phyloP scores from a whole-genome alignment of 352 stramenopile genomes.

The Pythium dissotocum region DNA sequence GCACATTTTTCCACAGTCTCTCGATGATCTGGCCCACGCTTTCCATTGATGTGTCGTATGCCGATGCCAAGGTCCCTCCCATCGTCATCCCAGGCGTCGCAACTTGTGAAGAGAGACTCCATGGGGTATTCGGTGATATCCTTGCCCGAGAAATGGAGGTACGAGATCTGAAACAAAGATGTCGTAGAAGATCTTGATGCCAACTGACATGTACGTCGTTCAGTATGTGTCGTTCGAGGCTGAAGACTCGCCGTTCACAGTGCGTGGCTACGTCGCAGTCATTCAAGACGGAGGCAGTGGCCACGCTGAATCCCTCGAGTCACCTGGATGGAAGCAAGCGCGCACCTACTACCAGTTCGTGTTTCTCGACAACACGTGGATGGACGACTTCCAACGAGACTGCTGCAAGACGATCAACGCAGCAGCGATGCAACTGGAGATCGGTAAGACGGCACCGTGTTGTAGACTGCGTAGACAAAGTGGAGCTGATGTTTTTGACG shows the following conservation, averaged over 20 bases:
- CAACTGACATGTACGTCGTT: not conserved
- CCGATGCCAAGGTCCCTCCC: conserved; percentile 26
- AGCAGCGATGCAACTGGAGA: conserved; percentile 26
- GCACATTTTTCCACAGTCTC: conserved; percentile 50
- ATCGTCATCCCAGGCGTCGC: conserved; percentile 5
- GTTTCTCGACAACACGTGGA: conserved; percentile 66
- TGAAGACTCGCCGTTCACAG: conserved; percentile 28
- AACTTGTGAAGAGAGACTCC: conserved; percentile 20
- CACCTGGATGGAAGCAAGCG: conserved; percentile 44
- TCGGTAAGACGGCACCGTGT: conserved; percentile 31
- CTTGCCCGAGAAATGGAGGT: conserved; percentile 21
- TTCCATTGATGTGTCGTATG: conserved; percentile 54
- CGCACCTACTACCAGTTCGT: conserved; percentile 72
- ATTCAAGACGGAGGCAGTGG: conserved; percentile 40
- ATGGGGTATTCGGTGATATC: conserved; percentile 21
- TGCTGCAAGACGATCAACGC: conserved; percentile 53
- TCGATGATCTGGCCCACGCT: conserved; percentile 78
- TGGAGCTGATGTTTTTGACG: not conserved
- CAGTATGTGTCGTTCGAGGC: conserved; percentile 26
- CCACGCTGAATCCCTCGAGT: conserved; percentile 35
- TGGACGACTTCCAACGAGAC: conserved; percentile 50
- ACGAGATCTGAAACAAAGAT: not conserved
- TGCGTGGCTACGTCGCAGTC: conserved; percentile 58
- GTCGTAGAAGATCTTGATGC: not conserved
- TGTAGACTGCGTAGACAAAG: not conserved